A percentile compares a stretch with the other conserved stretches of the same genome.
These are phyloP conservation scores for Aeschynomene evenia DNA, from an alignment of 306 rosid species.

Conservation along the genomic window DNA sequence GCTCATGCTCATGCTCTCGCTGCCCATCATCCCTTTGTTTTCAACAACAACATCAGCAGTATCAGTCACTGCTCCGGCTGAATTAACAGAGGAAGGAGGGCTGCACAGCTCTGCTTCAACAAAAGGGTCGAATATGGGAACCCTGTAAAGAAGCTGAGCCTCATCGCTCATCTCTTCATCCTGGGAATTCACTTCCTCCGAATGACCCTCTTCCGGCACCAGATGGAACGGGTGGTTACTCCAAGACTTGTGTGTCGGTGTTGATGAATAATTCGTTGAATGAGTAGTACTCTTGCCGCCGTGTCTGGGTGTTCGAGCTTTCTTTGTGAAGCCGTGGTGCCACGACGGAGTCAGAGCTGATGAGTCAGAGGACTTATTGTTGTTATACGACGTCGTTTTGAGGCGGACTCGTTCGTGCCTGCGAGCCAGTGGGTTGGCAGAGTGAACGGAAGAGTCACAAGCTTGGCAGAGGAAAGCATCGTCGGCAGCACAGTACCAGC, in stretches of 20 bases:
- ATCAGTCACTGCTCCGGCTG: slow-evolving; percentile 13
- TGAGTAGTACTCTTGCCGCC: slow-evolving; percentile 59
- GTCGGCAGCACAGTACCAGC: slow-evolving; percentile 97
- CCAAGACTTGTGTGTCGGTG: slow-evolving; percentile 4
- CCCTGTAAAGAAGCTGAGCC: slow-evolving; percentile 74
- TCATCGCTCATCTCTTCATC: slow-evolving; percentile 71
- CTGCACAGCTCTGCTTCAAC: slow-evolving; percentile 43
- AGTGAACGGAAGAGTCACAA: slow-evolving; percentile 85
- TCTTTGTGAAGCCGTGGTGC: slow-evolving; percentile 67
- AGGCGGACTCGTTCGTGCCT: slow-evolving; percentile 72
- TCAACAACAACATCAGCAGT: neutral
- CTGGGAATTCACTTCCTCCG: slow-evolving; percentile 55
- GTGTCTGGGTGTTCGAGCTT: slow-evolving; percentile 71
- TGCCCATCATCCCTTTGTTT: neutral
- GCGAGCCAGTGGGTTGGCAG: slow-evolving; percentile 72
- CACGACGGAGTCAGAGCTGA: slow-evolving; percentile 47
- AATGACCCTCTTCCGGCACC: slow-evolving; percentile 69
- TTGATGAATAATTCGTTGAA: neutral
- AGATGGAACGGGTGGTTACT: slow-evolving; percentile 41
- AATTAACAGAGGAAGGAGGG: slow-evolving; percentile 29
- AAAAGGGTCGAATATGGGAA: slow-evolving; percentile 72
- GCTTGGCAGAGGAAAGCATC: slow-evolving; percentile 89
- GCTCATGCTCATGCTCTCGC: too few relatives aligned
- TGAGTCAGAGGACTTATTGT: slow-evolving; percentile 16
- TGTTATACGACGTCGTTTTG: slow-evolving; percentile 51